Base-by-base conservation (phyloP, 345 rosid species). In the Populus euphratica region DNA sequence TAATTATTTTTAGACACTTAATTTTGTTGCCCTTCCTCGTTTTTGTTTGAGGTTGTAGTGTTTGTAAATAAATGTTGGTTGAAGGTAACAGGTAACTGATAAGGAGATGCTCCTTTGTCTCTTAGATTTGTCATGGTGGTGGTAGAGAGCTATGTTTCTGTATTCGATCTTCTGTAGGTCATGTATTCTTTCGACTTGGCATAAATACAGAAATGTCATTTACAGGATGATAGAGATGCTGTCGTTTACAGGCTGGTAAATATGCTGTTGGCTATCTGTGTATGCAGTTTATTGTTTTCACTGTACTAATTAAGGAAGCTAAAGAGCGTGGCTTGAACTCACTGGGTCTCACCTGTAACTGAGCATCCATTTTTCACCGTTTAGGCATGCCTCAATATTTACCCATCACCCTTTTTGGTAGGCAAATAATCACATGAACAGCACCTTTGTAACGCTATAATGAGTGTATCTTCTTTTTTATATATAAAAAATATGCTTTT, bases 11-110 rank as follows among this genome's bases (percentile, higher is more conserved):
- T 38, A 20, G 27, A 25, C 20, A 23, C n/a, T 56, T 41, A 36
- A 61, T 68, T 6, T 18, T n/a, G 18, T 52, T 27, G 11, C 25
- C 1, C 20, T 23, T 49, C 23, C 74, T 52, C 31, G 20, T 73
- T 76, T 70, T 61, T 39, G 25, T 54, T 38, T 72, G 54, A 47
- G 18, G 54, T 21, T 72, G 70, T 36, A 6, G 50, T 73, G 66
- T 59, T 52, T 83, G 84, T 77, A 77, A 29, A 79, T 77, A 83
- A 73, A 83, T 83, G 81, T 68, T 71, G 79, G 78, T 74, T 72
- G 73, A 49, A 31, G 68, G 78, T 63, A 76, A 76, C 52, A 39
- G 73, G 68, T 79, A 74, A 66, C 74, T 56, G 33, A 72, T n/a
- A 27, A 70, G 16, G 73, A 44, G 67, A 70, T 50, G 69, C 14